Percentiles rank a stretch among this genome's conserved stretches.
Conservation (phyloP, 768 basidiomycete genomes). For the Kwoniella botswanensis region DNA sequence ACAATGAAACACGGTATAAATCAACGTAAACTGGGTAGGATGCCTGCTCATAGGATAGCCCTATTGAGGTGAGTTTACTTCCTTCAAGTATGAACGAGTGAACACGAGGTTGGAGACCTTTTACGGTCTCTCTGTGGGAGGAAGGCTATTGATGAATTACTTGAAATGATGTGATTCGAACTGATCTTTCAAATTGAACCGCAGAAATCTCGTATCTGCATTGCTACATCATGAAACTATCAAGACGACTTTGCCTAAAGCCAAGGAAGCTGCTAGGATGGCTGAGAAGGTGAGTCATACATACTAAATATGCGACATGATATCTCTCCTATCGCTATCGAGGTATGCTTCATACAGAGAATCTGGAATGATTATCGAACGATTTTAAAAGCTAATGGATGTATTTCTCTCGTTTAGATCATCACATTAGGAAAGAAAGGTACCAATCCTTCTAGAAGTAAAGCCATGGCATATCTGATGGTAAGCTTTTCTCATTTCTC, state of each 20-base stretch:
- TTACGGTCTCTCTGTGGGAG: too few relatives aligned
- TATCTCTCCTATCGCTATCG: too few relatives aligned
- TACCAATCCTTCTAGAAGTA: slow-evolving; percentile 69
- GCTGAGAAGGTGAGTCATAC: slow-evolving; percentile 77
- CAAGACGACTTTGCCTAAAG: slow-evolving; percentile 93
- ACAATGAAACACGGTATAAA: slow-evolving; percentile 93
- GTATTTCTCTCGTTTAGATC: slow-evolving; percentile 59
- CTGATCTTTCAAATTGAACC: too few relatives aligned
- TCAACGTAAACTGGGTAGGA: slow-evolving; percentile 88
- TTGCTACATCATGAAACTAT: slow-evolving; percentile 94
- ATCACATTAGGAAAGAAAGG: slow-evolving; percentile 92
- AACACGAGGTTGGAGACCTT: too few relatives aligned
- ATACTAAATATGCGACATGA: slow-evolving; percentile 4
- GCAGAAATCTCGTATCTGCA: slow-evolving; percentile 89
- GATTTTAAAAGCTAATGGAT: slow-evolving; percentile 58
- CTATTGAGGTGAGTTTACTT: slow-evolving; percentile 75
- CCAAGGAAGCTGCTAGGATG: slow-evolving; percentile 84
- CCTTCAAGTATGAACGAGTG: neutral
- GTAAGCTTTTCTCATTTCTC: slow-evolving; percentile 39
- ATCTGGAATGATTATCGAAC: too few relatives aligned
- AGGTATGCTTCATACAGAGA: too few relatives aligned
- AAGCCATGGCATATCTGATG: slow-evolving; percentile 79
- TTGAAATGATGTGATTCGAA: too few relatives aligned
- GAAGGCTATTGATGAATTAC: too few relatives aligned
- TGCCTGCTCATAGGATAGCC: slow-evolving; percentile 86